Evolutionary conservation across 140 eudicot species (phyloP), one percentile per base, ranked within the genome.

Genomic region (Oenanthe javanica): DNA sequence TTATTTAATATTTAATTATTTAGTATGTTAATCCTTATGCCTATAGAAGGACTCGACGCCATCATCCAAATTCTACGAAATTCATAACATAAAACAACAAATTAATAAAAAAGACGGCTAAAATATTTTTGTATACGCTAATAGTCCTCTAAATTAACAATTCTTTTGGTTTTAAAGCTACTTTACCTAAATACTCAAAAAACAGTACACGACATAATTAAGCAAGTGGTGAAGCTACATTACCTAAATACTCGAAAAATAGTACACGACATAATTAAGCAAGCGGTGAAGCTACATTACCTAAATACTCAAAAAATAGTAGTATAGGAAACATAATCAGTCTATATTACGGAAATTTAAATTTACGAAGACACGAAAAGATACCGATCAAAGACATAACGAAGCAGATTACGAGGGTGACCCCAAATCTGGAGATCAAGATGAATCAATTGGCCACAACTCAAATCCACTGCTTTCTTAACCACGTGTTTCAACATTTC

Each of bases 371-470:
- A 70, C 19, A 5, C 12, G 0, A 14, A 9, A 13, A 3, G 2
- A 2, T 85, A 93, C 97, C 86, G 55, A 27, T 77, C 82, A 52
- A 87, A 77, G 49, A 93, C 82, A 85, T 89, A 80, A 23, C 70
- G 42, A 3, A 93, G 85, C 75, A 91, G 80, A 10, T 87, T 86
- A 76, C 87, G 85, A 27, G 87, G 63, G 9, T 4, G 15, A 9
- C 89, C 84, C 80, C 84, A 87, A 36, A 40, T 76, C 43, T 79
- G 86, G 42, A 89, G 61, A 21, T 50, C 81, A 3, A 91, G 70
- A 47, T 87, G 89, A 57, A 81, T 59, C 81, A 87, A 70, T 45
- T 89, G 86, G 0, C 94, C 92, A 46, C 71, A 79, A 82, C 96
- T 90, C 1, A 88, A 87, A 78, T 79, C 66, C 14, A 92, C 87